Percentiles rank a stretch among this genome's conserved stretches.
Evolutionary conservation across 2,329 filamentous ascomycete species (phyloP).

Genomic region (Apiospora koreana): DNA sequence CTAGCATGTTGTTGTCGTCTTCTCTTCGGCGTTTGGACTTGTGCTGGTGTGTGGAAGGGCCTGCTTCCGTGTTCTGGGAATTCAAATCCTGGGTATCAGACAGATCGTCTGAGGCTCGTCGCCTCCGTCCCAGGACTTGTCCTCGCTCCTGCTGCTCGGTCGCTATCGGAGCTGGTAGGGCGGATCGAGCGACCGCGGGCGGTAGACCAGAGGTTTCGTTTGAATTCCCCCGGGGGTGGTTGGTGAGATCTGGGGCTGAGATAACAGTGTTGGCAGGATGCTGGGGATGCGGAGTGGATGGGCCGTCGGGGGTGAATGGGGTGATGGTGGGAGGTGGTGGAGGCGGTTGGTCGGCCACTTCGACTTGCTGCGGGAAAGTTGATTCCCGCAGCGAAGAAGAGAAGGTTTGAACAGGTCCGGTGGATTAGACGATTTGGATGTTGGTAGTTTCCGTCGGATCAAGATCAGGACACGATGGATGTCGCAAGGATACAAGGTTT

Average conservation of each 20-base stretch:
- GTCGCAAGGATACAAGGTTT: conserved; percentile 2
- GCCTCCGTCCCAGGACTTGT: conserved; percentile 57
- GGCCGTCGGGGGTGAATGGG: conserved; percentile 69
- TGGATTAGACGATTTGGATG: not conserved
- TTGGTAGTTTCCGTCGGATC: not conserved
- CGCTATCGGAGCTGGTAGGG: conserved; percentile 21
- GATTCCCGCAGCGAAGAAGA: conserved; percentile 38
- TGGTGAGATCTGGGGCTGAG: conserved; percentile 39
- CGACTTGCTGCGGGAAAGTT: conserved; percentile 43
- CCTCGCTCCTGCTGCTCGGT: conserved; percentile 18
- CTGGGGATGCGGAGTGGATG: conserved; percentile 57
- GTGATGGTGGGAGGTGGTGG: conserved; percentile 47
- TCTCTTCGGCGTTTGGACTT: conserved; percentile 61
- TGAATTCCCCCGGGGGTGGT: conserved; percentile 11
- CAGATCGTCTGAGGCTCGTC: conserved; percentile 46
- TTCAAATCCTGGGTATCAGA: conserved; percentile 23
- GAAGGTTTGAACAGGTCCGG: not conserved
- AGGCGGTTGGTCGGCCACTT: conserved; percentile 71
- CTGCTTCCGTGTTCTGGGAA: conserved; percentile 24
- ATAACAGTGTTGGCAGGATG: conserved; percentile 47
- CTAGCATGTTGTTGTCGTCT: conserved; percentile 63
- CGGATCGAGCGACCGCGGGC: conserved; percentile 8
- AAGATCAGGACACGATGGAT: not conserved
- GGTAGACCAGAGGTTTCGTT: not conserved
- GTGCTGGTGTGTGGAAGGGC: conserved; percentile 28